Evolutionary conservation across 805 yeast species (phyloP).

Genomic region (Ogataea pignaliae): DNA sequence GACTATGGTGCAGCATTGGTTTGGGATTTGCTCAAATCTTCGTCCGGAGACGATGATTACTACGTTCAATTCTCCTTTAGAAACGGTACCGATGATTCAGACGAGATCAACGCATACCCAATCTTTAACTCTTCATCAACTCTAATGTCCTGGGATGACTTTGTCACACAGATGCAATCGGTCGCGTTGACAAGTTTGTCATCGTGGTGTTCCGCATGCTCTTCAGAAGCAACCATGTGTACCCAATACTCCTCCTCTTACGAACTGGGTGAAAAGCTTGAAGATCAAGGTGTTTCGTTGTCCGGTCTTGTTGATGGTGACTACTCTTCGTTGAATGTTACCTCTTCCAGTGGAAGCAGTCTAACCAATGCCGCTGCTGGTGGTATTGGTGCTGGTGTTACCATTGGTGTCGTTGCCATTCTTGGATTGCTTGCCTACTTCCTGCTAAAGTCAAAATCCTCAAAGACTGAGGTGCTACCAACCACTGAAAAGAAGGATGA

Average conservation of each 20-base stretch:
- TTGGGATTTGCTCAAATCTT: conserved; percentile 36
- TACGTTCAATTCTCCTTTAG: conserved; percentile 42
- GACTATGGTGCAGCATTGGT: conserved; percentile 42
- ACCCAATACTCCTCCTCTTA: conserved; percentile 30
- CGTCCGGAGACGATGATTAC: conserved; percentile 23
- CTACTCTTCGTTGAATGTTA: conserved; percentile 20
- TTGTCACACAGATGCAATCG: conserved; percentile 24
- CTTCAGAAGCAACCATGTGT: conserved; percentile 31
- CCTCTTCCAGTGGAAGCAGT: conserved; percentile 7
- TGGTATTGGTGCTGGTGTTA: conserved; percentile 52
- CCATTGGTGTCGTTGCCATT: conserved; percentile 37
- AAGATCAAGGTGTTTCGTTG: conserved; percentile 29
- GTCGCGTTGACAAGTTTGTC: conserved; percentile 25
- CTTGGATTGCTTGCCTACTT: conserved; percentile 28
- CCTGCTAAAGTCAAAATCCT: conserved; percentile 11
- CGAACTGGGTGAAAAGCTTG: conserved; percentile 26
- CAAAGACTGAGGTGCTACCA: conserved; percentile 2
- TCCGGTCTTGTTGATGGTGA: conserved; percentile 26
- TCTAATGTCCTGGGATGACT: conserved; percentile 34
- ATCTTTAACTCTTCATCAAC: conserved; percentile 32
- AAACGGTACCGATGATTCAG: conserved; percentile 39
- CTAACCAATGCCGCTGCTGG: conserved; percentile 41
- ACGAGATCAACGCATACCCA: conserved; percentile 32
- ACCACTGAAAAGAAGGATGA: conserved; percentile 1
- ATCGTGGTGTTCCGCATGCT: conserved; percentile 40